Evolutionary conservation across 345 rosid genomes (phyloP), one percentile per base, ranked within the genome.

Genomic region (Pistacia atlantica): DNA sequence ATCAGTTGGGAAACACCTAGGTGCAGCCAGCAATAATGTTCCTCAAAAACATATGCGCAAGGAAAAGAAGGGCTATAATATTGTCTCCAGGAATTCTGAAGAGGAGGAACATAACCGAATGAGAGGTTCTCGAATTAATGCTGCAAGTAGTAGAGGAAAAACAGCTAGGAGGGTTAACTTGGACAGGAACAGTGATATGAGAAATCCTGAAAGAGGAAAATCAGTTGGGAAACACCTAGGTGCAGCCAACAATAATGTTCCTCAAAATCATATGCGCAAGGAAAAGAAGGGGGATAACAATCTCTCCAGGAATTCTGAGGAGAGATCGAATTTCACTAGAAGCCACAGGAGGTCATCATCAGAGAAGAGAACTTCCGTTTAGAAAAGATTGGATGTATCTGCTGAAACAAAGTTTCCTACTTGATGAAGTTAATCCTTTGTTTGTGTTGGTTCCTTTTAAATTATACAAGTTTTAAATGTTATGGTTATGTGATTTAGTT

Each of bases 61-160:
- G 42, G 42, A 38, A 38, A 38, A 38, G 42, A 38, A 38, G 42
- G 42, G 5, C 8, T 0, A 38, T 28, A 57, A 71, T 37, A 56
- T 20, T 20, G 52, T 8, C 51, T 0, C 1, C 42, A 38, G 5
- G 42, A 38, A 38, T 38, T 4, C 9, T 42, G 46, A 42, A 0
- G 83, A 84, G 28, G 89, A 82, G 49, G 88, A 84, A 58, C 63
- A 67, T 69, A 48, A 51, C 52, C 52, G 57, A 11, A 65, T 8
- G 66, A 77, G 60, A 61, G 72, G 75, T 69, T 64, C 79, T 71
- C 25, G 31, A 25, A 76, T 9, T 66, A 61, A 69, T 72, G 71
- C 16, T 38, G 61, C 56, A 31, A 35, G n/a, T 48, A 54, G 58
- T 10, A 77, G 82, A 75, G 64, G 80, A 59, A 74, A 60, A 73